Percentiles rank a stretch among this genome's conserved stretches.
Conservation (phyloP, 495 filamentous ascomycete genomes). For the Friedmanniomyces endolithicus region DNA sequence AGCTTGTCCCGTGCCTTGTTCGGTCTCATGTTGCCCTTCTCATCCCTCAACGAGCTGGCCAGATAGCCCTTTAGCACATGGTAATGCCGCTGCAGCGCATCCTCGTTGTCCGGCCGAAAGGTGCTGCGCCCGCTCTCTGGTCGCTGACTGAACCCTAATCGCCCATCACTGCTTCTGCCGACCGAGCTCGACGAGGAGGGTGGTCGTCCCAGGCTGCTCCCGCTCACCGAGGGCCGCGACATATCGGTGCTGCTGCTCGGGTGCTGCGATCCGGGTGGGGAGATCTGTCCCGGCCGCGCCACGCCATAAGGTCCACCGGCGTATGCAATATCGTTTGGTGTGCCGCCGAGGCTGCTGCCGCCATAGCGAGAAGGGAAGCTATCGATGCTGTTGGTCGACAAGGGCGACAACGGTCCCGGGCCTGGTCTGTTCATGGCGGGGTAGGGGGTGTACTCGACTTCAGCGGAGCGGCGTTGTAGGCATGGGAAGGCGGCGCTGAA, state of each 20-base stretch:
- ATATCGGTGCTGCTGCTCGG: constrained; percentile 18
- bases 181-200: constrained; percentile 15
- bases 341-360: constrained; percentile 2
- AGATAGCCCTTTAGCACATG: constrained; percentile 65
- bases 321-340: constrained; percentile 5
- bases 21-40: constrained; percentile 57
- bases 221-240: constrained; percentile 13
- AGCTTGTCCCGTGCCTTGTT: constrained; percentile 90
- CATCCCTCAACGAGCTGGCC: constrained; percentile 54
- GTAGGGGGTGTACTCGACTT: background rate
- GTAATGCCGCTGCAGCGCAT: constrained; percentile 70
- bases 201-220: constrained; percentile 14
- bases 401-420: constrained; percentile 6
- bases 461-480: background rate
- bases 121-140: constrained; percentile 38
- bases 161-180: constrained; percentile 13
- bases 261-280: constrained; percentile 15
- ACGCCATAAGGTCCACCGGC: constrained; percentile 10
- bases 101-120: constrained; percentile 35
- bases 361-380: constrained; percentile 2
- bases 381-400: constrained; percentile 14
- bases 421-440: constrained; percentile 13
- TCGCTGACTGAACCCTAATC: constrained; percentile 4
- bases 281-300: constrained; percentile 4
- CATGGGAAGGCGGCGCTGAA: background rate